Conservation (phyloP, 179 eudicot genomes). For the Pouteria campechiana region DNA sequence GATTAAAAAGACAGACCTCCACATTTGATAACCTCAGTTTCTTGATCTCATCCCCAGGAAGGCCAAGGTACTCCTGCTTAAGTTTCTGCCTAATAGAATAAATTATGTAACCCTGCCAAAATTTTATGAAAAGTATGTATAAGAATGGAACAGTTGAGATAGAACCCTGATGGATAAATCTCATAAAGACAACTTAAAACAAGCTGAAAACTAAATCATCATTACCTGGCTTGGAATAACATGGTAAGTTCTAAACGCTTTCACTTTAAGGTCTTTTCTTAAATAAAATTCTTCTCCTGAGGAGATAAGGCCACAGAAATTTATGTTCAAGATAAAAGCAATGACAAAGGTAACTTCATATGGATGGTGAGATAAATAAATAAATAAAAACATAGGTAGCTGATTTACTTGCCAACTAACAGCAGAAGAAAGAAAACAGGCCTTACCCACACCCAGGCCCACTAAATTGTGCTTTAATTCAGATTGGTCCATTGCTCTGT, state of each 20-base stretch:
- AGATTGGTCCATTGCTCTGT: slow-evolving; percentile 84
- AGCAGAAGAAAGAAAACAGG: background rate
- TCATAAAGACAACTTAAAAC: background rate
- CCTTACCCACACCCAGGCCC: slow-evolving; percentile 71
- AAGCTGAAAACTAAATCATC: background rate
- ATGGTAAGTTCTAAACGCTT: slow-evolving; percentile 76
- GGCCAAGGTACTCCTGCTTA: slow-evolving; percentile 68
- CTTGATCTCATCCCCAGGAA: slow-evolving; percentile 63
- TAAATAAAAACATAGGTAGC: background rate
- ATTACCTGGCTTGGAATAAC: slow-evolving; percentile 79
- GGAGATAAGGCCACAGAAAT: slow-evolving; percentile 5
- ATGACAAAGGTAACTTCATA: background rate
- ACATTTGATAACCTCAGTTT: slow-evolving; percentile 65
- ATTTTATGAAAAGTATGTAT: too few relatives aligned
- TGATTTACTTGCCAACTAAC: background rate
- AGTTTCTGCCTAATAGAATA: slow-evolving; percentile 74
- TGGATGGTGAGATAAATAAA: background rate
- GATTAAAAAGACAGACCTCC: slow-evolving; percentile 45
- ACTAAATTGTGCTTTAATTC: slow-evolving; percentile 69
- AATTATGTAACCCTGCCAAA: slow-evolving; percentile 66
- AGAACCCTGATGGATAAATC: background rate
- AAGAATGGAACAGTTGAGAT: background rate
- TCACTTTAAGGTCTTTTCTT: slow-evolving; percentile 77
- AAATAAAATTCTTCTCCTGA: slow-evolving; percentile 69
- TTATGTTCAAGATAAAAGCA: background rate